These are phyloP conservation scores for Hysterangium stoloniferum DNA, from an alignment of 768 basidiomycete genomes.

Conservation along the genomic window DNA sequence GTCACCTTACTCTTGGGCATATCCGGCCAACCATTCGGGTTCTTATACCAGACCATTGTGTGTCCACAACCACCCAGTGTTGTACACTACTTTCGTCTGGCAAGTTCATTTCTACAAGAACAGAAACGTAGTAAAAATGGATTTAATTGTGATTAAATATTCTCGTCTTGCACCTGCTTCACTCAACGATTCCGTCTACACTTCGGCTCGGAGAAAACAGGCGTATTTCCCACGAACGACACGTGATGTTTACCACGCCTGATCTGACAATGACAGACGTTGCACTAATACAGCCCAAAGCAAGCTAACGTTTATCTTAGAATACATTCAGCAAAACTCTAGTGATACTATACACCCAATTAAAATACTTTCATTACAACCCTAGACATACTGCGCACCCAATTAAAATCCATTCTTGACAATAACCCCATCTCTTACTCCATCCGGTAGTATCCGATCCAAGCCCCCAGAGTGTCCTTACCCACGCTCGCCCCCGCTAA, in stretches of 20 bases:
- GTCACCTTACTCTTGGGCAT: not conserved
- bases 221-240: slow-evolving; percentile 7
- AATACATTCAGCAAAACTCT: not conserved
- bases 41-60: not conserved
- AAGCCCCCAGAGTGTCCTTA: too few species aligned
- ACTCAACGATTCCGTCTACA: not conserved
- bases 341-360: not conserved
- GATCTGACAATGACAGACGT: not conserved
- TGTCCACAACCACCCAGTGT: slow-evolving; percentile 1
- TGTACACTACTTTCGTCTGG: not conserved
- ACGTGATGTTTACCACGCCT: slow-evolving; percentile 2
- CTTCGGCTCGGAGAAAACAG: not conserved
- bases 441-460: too few species aligned
- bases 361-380: not conserved
- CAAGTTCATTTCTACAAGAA: not conserved
- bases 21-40: not conserved
- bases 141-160: too few species aligned
- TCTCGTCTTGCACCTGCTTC: too few species aligned
- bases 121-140: not conserved
- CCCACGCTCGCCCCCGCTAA: too few species aligned
- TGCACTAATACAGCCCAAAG: not conserved
- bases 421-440: not conserved
- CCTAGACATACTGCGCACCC: not conserved
- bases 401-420: not conserved
- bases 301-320: not conserved